These are phyloP conservation scores for Chaetomium cochliodes DNA, from an alignment of 495 filamentous ascomycete species.

Conservation along the genomic window DNA sequence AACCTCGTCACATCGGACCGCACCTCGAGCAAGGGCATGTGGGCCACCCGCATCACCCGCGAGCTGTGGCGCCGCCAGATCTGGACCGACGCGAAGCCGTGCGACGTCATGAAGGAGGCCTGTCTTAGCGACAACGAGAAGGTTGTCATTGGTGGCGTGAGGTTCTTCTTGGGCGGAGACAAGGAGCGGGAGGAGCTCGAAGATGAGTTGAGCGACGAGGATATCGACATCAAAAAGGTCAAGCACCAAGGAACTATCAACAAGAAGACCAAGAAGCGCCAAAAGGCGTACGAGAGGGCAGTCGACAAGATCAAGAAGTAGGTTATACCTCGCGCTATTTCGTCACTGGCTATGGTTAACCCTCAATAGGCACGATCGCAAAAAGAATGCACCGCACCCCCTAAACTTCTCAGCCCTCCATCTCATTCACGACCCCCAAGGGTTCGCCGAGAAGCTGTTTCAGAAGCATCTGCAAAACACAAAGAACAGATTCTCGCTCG, in stretches of 20 bases:
- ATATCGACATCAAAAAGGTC: constrained; percentile 73
- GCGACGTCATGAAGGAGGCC: constrained; percentile 93
- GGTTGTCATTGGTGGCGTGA: constrained; percentile 78
- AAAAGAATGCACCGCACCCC: constrained; percentile 80
- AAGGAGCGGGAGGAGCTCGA: constrained; percentile 89
- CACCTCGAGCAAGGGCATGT: constrained; percentile 79
- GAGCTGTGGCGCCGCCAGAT: constrained; percentile 46
- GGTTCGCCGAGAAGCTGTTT: constrained; percentile 88
- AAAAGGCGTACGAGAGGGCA: constrained; percentile 73
- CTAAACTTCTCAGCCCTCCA: constrained; percentile 97
- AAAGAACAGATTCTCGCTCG: constrained; percentile 83
- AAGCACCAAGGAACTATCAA: constrained; percentile 86
- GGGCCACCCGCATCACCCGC: constrained; percentile 61
- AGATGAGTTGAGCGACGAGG: constrained; percentile 82
- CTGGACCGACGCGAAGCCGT: constrained; percentile 65
- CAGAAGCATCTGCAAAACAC: constrained; percentile 83
- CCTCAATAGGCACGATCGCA: constrained; percentile 68
- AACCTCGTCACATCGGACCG: constrained; percentile 85
- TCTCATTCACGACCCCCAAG: constrained; percentile 91
- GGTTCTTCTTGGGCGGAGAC: constrained; percentile 95
- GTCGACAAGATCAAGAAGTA: constrained; percentile 62
- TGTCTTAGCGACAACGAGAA: constrained; percentile 81
- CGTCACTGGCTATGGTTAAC: background rate
- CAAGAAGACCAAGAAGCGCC: constrained; percentile 91
- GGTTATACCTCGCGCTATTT: background rate